A percentile compares a stretch with the other conserved stretches of the same genome.
Conservation (phyloP, 2,329 filamentous ascomycete genomes). For the Colletotrichum caudatum region DNA sequence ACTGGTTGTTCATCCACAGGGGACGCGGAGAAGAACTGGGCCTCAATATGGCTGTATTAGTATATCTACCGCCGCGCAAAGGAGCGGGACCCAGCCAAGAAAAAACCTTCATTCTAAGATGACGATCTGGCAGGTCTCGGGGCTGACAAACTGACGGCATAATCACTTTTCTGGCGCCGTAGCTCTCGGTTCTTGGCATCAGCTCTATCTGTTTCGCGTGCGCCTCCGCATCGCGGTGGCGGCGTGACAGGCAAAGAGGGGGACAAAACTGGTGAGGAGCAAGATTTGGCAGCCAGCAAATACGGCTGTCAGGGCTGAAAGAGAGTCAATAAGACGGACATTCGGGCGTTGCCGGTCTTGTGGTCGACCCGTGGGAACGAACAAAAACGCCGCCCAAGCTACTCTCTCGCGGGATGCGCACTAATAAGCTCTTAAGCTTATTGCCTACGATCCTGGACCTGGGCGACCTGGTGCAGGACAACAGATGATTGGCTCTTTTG, state of each 20-base stretch:
- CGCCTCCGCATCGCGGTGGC: slow-evolving; percentile 1
- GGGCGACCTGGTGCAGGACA: not conserved
- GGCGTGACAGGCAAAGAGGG: slow-evolving; percentile 1
- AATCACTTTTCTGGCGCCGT: not conserved
- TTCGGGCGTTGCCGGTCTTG: not conserved
- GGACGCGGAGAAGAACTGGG: not conserved
- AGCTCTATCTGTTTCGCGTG: not conserved
- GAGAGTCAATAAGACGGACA: not conserved
- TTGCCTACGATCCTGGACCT: not conserved
- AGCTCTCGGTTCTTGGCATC: not conserved
- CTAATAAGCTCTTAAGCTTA: slow-evolving; percentile 18
- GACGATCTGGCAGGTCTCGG: not conserved
- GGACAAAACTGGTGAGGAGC: not conserved
- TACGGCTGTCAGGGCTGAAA: not conserved
- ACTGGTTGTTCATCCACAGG: not conserved
- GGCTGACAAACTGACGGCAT: slow-evolving; percentile 3
- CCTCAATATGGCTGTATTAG: not conserved
- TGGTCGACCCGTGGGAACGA: not conserved
- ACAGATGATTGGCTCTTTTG: not conserved
- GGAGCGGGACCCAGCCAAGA: not conserved
- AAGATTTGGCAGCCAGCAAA: not conserved
- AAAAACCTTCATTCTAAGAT: not conserved
- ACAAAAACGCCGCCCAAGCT: not conserved
- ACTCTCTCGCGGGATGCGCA: slow-evolving; percentile 4
- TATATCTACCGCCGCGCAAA: not conserved